Percentiles rank a stretch among this genome's conserved stretches.
These are phyloP conservation scores for Haematococcus lacustris DNA, from an alignment of 139 green algal species.

Conservation along the genomic window DNA sequence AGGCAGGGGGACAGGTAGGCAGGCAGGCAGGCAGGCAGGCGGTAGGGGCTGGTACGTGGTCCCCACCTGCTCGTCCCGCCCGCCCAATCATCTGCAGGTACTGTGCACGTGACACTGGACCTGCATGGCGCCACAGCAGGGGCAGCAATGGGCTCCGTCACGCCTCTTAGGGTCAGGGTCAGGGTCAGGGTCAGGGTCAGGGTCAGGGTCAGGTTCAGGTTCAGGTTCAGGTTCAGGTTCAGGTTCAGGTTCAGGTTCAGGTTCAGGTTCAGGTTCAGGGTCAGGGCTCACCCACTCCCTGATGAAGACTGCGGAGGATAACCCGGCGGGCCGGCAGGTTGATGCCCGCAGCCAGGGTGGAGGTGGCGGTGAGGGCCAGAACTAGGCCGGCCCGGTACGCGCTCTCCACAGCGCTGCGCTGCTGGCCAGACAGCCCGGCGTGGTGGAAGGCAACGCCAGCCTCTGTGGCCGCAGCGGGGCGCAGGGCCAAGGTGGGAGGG, in stretches of 20 bases:
- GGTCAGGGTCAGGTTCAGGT: too few relatives aligned
- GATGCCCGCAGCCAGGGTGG: slow-evolving; percentile 79
- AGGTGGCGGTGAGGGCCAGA: slow-evolving; percentile 78
- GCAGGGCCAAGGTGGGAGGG: background rate
- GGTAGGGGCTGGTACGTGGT: too few relatives aligned
- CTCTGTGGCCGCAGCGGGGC: background rate
- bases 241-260: too few relatives aligned
- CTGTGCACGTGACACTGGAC: slow-evolving; percentile 29
- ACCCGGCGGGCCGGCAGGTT: slow-evolving; percentile 77
- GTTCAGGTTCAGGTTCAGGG: too few relatives aligned
- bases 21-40: too few relatives aligned
- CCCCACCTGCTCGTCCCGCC: slow-evolving; percentile 42
- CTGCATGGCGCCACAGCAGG: slow-evolving; percentile 30
- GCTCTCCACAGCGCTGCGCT: slow-evolving; percentile 46
- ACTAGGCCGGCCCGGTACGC: slow-evolving; percentile 62
- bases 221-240: too few relatives aligned
- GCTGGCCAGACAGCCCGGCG: slow-evolving; percentile 33
- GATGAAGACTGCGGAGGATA: slow-evolving; percentile 46
- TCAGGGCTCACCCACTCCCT: background rate
- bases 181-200: too few relatives aligned
- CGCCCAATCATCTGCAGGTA: slow-evolving; percentile 72
- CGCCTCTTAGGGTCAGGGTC: too few relatives aligned
- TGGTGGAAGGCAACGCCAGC: slow-evolving; percentile 40
- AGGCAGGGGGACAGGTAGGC: too few relatives aligned
- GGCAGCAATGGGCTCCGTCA: background rate